A percentile compares a stretch with the other conserved stretches of the same genome.
Evolutionary conservation across 1,284 basidiomycete species (phyloP).

Genomic region (Clitocybe nebularis): DNA sequence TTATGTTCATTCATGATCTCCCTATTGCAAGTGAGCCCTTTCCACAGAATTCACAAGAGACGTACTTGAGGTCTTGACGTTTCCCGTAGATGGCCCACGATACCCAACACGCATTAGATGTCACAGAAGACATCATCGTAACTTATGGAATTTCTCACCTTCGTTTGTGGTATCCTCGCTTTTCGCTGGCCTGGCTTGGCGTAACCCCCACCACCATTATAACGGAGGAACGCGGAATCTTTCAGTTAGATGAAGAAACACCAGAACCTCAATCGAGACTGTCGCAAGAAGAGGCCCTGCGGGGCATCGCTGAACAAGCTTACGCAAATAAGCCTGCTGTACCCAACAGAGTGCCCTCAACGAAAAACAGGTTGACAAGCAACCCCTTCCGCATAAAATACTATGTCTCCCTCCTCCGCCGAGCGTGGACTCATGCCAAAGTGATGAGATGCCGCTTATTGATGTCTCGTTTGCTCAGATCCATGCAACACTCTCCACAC

Average conservation of each 20-base stretch:
- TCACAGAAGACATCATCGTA: conserved; percentile 30
- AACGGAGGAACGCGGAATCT: conserved; percentile 32
- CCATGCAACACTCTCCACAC: conserved; percentile 37
- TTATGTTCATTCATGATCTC: conserved; percentile 41
- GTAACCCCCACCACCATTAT: conserved; percentile 37
- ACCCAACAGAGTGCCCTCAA: neutral
- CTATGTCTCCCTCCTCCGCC: conserved; percentile 7
- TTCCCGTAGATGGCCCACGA: conserved; percentile 42
- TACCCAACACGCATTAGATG: conserved; percentile 31
- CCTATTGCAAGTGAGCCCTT: conserved; percentile 35
- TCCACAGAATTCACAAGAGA: neutral
- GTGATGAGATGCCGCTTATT: conserved; percentile 30
- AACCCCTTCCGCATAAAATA: conserved; percentile 1
- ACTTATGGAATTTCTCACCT: conserved; percentile 31
- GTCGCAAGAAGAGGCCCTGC: conserved; percentile 20
- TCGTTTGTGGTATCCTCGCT: conserved; percentile 41
- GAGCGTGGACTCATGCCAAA: conserved; percentile 31
- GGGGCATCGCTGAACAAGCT: conserved; percentile 20
- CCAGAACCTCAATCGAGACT: conserved; percentile 10
- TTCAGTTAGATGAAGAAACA: conserved; percentile 21
- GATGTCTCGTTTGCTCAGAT: conserved; percentile 29
- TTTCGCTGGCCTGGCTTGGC: conserved; percentile 45
- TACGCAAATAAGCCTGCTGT: neutral
- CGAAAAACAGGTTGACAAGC: conserved; percentile 1
- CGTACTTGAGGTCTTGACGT: no score